Conservation (phyloP, 257 asterid species). For the Plantago major region DNA sequence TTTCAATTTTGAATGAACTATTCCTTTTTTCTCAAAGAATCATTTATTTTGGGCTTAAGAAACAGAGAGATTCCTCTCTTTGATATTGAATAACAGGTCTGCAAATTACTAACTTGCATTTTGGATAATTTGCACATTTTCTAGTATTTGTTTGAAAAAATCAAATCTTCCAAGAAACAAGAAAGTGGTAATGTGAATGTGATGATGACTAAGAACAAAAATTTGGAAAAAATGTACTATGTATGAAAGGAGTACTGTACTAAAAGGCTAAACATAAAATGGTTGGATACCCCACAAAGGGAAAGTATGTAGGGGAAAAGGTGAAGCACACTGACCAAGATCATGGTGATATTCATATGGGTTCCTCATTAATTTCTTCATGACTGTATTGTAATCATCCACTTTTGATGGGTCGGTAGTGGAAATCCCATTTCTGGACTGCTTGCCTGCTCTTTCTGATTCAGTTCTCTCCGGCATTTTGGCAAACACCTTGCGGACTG, state of each 20-base stretch:
- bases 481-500: constrained; percentile 35
- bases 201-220: too few relatives aligned
- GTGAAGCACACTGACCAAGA: constrained; percentile 44
- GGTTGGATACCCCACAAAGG: not conserved
- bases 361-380: constrained; percentile 92
- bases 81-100: too few relatives aligned
- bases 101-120: too few relatives aligned
- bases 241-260: not conserved
- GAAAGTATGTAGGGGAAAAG: not conserved
- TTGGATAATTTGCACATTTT: too few relatives aligned
- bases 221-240: not conserved
- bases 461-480: constrained; percentile 36
- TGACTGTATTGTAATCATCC: constrained; percentile 73
- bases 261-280: not conserved
- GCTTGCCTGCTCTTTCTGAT: constrained; percentile 15
- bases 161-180: not conserved
- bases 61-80: too few relatives aligned
- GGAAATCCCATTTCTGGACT: constrained; percentile 20
- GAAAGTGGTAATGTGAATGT: not conserved
- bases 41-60: too few relatives aligned
- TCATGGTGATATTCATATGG: constrained; percentile 93
- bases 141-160: not conserved
- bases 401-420: constrained; percentile 27
- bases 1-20: too few relatives aligned
- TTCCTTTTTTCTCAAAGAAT: too few relatives aligned